Percentiles rank a stretch among this genome's conserved stretches.
Evolutionary conservation across 2,329 filamentous ascomycete species (phyloP).

Genomic region (Botrytis medusae): DNA sequence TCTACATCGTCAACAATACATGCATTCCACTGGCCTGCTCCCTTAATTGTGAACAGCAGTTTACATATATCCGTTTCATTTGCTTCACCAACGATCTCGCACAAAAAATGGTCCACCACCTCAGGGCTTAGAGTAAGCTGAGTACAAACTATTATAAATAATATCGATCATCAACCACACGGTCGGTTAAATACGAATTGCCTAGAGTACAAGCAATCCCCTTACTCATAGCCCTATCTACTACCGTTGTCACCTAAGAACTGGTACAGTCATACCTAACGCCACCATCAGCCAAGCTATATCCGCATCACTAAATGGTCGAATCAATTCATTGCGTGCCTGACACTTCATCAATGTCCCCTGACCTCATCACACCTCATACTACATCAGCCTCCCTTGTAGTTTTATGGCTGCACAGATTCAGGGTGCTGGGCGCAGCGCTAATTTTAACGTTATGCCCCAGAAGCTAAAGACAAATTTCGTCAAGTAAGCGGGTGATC

Average conservation of each 20-base stretch:
- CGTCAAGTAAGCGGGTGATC: not conserved
- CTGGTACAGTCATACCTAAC: not conserved
- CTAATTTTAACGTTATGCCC: not conserved
- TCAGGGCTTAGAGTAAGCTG: not conserved
- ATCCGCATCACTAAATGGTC: not conserved
- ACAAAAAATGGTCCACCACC: not conserved
- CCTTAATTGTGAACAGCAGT: too few relatives aligned
- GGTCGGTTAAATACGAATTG: not conserved
- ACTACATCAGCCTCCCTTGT: not conserved
- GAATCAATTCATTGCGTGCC: constrained; percentile 18
- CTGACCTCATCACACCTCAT: constrained; percentile 14
- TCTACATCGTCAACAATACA: too few relatives aligned
- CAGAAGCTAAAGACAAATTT: not conserved
- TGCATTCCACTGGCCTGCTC: too few relatives aligned
- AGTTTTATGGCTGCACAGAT: not conserved
- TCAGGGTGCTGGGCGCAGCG: not conserved
- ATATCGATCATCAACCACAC: not conserved
- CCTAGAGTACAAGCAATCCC: not conserved
- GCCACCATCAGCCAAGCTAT: constrained; percentile 1
- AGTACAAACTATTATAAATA: not conserved
- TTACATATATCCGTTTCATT: not conserved
- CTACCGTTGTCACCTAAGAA: not conserved
- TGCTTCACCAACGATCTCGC: not conserved
- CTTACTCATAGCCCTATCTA: not conserved
- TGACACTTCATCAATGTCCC: constrained; percentile 4